Evolutionary conservation across 2,329 filamentous ascomycete genomes (phyloP).

Genomic region (Lizonia empirigonia): DNA sequence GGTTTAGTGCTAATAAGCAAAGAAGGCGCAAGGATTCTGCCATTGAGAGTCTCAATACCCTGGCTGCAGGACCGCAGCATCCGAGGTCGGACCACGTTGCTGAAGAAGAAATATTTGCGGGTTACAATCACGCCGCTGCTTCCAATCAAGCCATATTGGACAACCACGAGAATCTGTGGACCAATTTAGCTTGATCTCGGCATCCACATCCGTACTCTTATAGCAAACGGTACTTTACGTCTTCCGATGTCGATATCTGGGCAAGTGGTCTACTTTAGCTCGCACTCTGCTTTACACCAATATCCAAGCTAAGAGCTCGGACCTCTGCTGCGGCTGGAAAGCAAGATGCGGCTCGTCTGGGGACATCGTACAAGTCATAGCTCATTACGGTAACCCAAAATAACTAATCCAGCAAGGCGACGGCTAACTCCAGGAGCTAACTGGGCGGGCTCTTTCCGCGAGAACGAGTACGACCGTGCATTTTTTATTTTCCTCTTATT

Average conservation of each 20-base stretch:
- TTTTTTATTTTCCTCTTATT: background rate
- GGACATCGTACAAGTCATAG: background rate
- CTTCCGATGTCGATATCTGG: background rate
- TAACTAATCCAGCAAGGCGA: background rate
- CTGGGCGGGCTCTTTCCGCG: background rate
- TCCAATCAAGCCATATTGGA: background rate
- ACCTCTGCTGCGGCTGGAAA: slow-evolving; percentile 3
- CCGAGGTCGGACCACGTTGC: slow-evolving; percentile 7
- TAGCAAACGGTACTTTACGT: background rate
- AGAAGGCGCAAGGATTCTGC: background rate
- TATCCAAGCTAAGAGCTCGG: background rate
- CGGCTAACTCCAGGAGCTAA: background rate
- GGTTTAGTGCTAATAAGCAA: background rate
- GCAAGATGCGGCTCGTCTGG: slow-evolving; percentile 8
- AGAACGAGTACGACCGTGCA: background rate
- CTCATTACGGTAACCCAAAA: slow-evolving; percentile 4
- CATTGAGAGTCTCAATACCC: background rate
- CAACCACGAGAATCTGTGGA: too few relatives aligned
- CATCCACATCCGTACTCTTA: background rate
- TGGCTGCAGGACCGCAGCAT: slow-evolving; percentile 7
- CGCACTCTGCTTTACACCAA: background rate
- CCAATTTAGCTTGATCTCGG: background rate
- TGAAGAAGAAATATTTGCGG: background rate
- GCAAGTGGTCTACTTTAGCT: background rate
- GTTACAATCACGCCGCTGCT: background rate